Conservation (phyloP, 345 rosid species). For the Pugionium dolabratum region DNA sequence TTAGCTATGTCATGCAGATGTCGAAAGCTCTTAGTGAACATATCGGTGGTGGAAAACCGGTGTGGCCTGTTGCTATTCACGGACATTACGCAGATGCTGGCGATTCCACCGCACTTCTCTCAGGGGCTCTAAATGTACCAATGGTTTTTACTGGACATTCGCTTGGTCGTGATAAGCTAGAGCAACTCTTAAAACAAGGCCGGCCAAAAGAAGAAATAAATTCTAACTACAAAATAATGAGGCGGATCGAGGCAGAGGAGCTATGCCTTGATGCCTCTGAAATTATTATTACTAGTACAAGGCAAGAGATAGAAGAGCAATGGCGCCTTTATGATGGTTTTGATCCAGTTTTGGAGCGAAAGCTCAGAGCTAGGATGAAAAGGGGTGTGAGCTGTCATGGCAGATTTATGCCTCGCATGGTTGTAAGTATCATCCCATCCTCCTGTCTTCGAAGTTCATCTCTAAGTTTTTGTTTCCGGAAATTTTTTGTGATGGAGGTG, state of each 20-base stretch:
- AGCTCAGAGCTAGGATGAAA: conserved; percentile 73
- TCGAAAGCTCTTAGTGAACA: conserved; percentile 73
- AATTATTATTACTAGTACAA: conserved; percentile 70
- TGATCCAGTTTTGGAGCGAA: conserved; percentile 65
- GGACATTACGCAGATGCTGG: conserved; percentile 85
- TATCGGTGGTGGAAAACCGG: conserved; percentile 55
- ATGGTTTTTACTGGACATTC: conserved; percentile 83
- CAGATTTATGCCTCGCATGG: conserved; percentile 29
- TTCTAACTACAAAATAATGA: conserved; percentile 59
- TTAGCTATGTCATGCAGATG: conserved; percentile 65
- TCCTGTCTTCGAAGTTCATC: conserved; percentile 1
- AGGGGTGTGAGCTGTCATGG: conserved; percentile 76
- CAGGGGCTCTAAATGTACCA: conserved; percentile 74
- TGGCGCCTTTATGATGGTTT: conserved; percentile 85
- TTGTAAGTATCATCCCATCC: conserved; percentile 49
- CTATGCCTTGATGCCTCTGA: conserved; percentile 65
- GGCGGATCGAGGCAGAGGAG: conserved; percentile 77
- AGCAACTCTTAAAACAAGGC: conserved; percentile 69
- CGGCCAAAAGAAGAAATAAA: conserved; percentile 38
- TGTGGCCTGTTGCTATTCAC: conserved; percentile 74
- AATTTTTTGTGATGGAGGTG: background rate
- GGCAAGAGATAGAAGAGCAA: conserved; percentile 74
- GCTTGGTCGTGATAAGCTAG: conserved; percentile 74
- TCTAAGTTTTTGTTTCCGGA: background rate
- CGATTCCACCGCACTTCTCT: conserved; percentile 65